Percentiles rank a stretch among this genome's conserved stretches.
Evolutionary conservation across 2,329 filamentous ascomycete genomes (phyloP).

Genomic region (Zarea fungicola): DNA sequence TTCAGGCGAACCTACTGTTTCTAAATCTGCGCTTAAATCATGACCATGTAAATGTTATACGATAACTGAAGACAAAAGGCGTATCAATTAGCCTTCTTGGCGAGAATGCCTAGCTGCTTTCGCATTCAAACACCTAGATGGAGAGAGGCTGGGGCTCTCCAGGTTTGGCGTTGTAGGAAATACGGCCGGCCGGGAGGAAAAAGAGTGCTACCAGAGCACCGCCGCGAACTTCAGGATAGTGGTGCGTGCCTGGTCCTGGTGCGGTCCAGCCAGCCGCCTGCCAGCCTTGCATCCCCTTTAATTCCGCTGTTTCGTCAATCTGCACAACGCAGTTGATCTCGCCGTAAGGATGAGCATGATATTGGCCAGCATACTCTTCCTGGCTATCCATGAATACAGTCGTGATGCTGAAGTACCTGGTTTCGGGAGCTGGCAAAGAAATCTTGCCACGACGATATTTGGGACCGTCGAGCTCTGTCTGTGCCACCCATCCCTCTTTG

Average conservation of each 20-base stretch:
- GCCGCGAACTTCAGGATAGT: conserved; percentile 47
- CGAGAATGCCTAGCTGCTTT: too few relatives aligned
- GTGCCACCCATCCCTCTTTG: conserved; percentile 40
- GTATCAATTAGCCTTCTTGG: too few relatives aligned
- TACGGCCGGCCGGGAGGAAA: conserved; percentile 50
- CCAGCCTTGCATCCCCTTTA: conserved; percentile 53
- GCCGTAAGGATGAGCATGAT: conserved; percentile 48
- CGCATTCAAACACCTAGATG: too few relatives aligned
- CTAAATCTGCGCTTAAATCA: too few relatives aligned
- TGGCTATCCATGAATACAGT: conserved; percentile 50
- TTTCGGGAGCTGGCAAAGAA: conserved; percentile 38
- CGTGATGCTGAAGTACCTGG: conserved; percentile 49
- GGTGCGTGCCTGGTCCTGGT: conserved; percentile 49
- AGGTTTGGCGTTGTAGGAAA: conserved; percentile 42
- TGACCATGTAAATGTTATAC: too few relatives aligned
- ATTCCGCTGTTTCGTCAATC: conserved; percentile 42
- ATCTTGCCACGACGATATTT: conserved; percentile 45
- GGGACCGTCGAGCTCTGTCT: conserved; percentile 34
- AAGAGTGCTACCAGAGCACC: conserved; percentile 49
- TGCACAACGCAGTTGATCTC: conserved; percentile 52
- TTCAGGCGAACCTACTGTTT: too few relatives aligned
- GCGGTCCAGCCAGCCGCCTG: conserved; percentile 51
- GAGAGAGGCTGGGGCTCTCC: conserved; percentile 34
- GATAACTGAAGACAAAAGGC: too few relatives aligned
- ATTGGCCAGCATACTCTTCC: conserved; percentile 45